Conservation (phyloP, 257 asterid species). For the Fraxinus pennsylvanica region DNA sequence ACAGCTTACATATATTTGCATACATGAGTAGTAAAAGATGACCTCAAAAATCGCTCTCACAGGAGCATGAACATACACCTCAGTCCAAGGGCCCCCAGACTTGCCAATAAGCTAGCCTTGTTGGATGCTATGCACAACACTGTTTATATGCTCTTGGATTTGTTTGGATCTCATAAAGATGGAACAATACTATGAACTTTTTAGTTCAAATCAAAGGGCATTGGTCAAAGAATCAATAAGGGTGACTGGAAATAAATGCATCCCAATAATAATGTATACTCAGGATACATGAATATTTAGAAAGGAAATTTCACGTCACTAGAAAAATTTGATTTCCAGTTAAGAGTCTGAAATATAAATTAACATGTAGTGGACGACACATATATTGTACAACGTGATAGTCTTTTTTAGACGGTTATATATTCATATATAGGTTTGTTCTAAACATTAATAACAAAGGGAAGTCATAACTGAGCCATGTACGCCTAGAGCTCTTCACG, state of each 20-base stretch:
- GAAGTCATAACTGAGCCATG: not conserved
- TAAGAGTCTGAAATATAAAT: not conserved
- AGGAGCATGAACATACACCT: not conserved
- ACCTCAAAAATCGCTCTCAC: not conserved
- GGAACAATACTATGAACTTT: not conserved
- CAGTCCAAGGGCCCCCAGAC: not conserved
- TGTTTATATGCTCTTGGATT: not conserved
- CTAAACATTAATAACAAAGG: not conserved
- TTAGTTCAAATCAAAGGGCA: not conserved
- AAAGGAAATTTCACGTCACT: not conserved
- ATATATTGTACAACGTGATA: not conserved
- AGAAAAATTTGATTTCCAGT: not conserved
- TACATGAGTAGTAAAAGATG: not conserved
- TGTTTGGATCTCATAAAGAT: not conserved
- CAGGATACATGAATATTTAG: not conserved
- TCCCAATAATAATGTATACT: not conserved
- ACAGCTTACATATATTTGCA: not conserved
- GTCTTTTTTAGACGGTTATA: not conserved
- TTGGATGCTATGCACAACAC: not conserved
- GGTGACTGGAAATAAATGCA: not conserved
- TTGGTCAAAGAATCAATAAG: not conserved
- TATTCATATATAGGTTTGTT: not conserved
- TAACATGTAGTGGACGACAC: not conserved
- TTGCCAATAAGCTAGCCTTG: not conserved
- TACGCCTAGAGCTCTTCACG: not conserved